These are phyloP conservation scores for Elsinoe ampelina DNA, from an alignment of 2,329 filamentous ascomycete species.

Conservation along the genomic window DNA sequence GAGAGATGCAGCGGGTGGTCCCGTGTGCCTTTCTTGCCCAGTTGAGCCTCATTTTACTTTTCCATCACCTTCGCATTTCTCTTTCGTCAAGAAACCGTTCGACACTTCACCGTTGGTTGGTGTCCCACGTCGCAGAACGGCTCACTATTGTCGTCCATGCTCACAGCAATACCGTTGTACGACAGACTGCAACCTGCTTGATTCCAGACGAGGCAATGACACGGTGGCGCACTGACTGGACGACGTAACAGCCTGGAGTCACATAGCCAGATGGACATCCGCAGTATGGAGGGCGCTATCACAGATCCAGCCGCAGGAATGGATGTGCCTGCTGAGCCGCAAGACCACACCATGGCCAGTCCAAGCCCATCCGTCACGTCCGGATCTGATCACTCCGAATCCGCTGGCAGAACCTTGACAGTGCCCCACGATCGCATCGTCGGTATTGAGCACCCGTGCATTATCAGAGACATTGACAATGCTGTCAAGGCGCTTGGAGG, in stretches of 20 bases:
- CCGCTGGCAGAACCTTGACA: slow-evolving; percentile 13
- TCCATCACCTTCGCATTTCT: neutral
- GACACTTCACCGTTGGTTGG: slow-evolving; percentile 6
- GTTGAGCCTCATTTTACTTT: neutral
- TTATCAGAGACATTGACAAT: slow-evolving; percentile 55
- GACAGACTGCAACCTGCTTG: neutral
- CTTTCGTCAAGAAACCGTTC: neutral
- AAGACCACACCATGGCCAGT: neutral
- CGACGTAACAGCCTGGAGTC: neutral
- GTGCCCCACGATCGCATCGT: slow-evolving; percentile 44
- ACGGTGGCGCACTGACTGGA: slow-evolving; percentile 4
- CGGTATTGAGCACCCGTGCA: slow-evolving; percentile 57
- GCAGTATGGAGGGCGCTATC: too few relatives aligned
- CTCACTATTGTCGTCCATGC: slow-evolving; percentile 11
- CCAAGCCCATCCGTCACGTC: slow-evolving; percentile 8
- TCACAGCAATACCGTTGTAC: neutral
- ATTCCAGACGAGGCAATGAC: neutral
- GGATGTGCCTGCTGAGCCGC: neutral
- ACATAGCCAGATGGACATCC: neutral
- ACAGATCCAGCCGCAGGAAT: neutral
- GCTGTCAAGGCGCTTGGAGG: slow-evolving; percentile 55
- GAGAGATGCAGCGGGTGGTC: neutral
- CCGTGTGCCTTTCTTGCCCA: slow-evolving; percentile 7
- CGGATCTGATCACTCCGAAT: slow-evolving; percentile 6
- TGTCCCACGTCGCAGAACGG: slow-evolving; percentile 11